Evolutionary conservation across 345 rosid species (phyloP).

Genomic region (Moricandia arvensis): DNA sequence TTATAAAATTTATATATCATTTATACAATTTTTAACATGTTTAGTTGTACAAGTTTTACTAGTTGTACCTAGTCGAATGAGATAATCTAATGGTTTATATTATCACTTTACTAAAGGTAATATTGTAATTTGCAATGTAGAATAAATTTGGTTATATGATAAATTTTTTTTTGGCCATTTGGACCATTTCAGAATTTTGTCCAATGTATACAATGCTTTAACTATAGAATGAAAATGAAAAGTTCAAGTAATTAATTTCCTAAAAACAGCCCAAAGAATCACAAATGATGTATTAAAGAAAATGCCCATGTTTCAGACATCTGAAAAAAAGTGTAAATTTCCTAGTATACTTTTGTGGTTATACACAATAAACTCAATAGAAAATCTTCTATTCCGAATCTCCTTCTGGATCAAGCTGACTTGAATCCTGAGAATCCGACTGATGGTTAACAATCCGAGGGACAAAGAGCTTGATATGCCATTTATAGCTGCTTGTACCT

Average conservation of each 20-base stretch:
- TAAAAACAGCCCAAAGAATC: not conserved
- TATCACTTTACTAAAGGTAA: too few relatives aligned
- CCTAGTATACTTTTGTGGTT: conserved; percentile 10
- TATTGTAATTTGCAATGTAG: too few relatives aligned
- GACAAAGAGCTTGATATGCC: conserved; percentile 72
- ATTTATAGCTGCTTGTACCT: conserved; percentile 69
- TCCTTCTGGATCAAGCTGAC: conserved; percentile 14
- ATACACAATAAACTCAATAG: conserved; percentile 2
- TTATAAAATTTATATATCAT: too few relatives aligned
- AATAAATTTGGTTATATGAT: too few relatives aligned
- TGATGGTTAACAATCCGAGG: conserved; percentile 63
- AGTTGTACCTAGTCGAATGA: too few relatives aligned
- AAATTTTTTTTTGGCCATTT: too few relatives aligned
- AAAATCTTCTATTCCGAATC: conserved; percentile 11
- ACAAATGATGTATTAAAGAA: not conserved
- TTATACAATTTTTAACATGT: too few relatives aligned
- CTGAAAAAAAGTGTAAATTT: not conserved
- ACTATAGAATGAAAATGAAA: too few relatives aligned
- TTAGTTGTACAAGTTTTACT: too few relatives aligned
- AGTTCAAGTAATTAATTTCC: not conserved
- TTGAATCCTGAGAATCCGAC: conserved; percentile 51
- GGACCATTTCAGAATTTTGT: too few relatives aligned
- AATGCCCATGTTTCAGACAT: not conserved
- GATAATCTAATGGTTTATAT: too few relatives aligned
- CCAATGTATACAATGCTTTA: not conserved